Base-by-base conservation (phyloP, 768 basidiomycete genomes). In the Roridomyces roridus region DNA sequence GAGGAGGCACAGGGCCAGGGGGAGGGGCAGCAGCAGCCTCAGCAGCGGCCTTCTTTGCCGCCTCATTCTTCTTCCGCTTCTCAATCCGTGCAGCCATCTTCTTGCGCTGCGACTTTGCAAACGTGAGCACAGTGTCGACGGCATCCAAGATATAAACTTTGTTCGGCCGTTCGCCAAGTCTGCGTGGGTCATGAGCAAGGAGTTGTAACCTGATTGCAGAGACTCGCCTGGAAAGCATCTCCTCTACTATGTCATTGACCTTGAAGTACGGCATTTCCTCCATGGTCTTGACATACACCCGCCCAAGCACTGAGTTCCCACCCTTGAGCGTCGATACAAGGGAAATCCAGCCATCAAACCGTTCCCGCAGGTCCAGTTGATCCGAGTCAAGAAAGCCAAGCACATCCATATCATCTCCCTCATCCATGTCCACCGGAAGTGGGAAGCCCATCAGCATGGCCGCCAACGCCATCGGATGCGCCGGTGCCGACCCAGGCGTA, bases 371-470 rank as follows among this genome's bases (percentile, higher is more conserved):
- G 55, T 88, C 86, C 0, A 82, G 74, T 45, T 87, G 74, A 28
- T 84, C 81, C 23, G 84, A 45, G 46, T 86, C 85, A 14, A 85
- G 69, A 60, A 79, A 82, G 10, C 77, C 78, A 7, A 84, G 56
- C 34, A 81, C 67, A 52, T 88, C 86, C 8, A 11, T 82, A 80
- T 4, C 66, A 69, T 25, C 69, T 69, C 40, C 69, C 56, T 65
- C 75, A 41, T 72, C 76, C 59, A 71, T 68, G 0, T 74, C 74
- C 0, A 72, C 74, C 3, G 75, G 70, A 10, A 79, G 48, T 2
- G 81, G 79, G 20, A 84, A 51, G 1, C 83, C 83, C 67, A 86
- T 83, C 78, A 89, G 81, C 78, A 87, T 80, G 15, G 86, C 85
- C 0, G 87, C 85, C 48, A 88, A 79, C 3, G 85, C 79, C 77